These are phyloP conservation scores for Pythium guiyangense DNA, from an alignment of 352 stramenopile genomes.

Conservation along the genomic window DNA sequence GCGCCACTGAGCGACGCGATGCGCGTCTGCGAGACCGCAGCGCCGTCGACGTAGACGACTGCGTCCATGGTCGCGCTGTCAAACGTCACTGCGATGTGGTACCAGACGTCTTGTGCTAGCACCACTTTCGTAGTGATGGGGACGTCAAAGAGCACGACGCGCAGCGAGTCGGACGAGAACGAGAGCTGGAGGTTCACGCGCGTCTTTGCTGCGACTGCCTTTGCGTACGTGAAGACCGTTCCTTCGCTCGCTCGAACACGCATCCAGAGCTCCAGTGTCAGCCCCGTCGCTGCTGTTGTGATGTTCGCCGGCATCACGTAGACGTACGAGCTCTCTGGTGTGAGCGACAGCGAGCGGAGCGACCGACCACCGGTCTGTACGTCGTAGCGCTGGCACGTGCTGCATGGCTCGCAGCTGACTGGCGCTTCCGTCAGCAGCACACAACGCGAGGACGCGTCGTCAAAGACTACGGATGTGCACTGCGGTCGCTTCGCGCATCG, in stretches of 20 bases:
- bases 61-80: background rate
- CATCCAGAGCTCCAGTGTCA: conserved; percentile 28
- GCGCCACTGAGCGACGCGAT: conserved; percentile 1
- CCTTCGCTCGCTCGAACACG: conserved; percentile 14
- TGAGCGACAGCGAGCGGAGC: conserved; percentile 2
- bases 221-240: conserved; percentile 22
- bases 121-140: conserved; percentile 4
- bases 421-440: conserved; percentile 1
- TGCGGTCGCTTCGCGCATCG: background rate
- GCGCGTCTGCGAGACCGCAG: background rate
- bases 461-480: conserved; percentile 5
- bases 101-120: conserved; percentile 2
- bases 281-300: background rate
- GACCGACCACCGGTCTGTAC: background rate
- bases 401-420: conserved; percentile 2
- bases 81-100: conserved; percentile 6
- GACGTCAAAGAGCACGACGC: conserved; percentile 3
- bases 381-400: conserved; percentile 4
- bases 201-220: conserved; percentile 13
- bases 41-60: background rate
- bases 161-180: background rate
- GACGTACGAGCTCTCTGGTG: conserved; percentile 3
- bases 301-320: background rate
- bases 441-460: conserved; percentile 1
- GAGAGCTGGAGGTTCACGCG: conserved; percentile 6